Percentiles rank a stretch among this genome's conserved stretches.
Conservation (phyloP, 1,139 yeast genomes). For the Geotrichum restrictum region DNA sequence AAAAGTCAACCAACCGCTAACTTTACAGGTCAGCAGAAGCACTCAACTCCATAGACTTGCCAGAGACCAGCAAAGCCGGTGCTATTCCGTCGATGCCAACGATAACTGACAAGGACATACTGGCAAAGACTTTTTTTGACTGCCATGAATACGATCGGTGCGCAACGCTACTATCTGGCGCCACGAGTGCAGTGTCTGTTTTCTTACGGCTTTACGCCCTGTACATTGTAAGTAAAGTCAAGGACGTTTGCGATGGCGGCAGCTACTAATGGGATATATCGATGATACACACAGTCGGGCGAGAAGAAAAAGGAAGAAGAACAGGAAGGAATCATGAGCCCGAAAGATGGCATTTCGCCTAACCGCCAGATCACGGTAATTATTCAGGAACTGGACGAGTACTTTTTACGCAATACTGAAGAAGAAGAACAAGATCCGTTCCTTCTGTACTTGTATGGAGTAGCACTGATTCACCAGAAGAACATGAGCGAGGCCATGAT, state of each 20-base stretch:
- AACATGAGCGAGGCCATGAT: conserved; percentile 57
- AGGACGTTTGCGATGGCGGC: neutral
- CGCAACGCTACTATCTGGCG: conserved; percentile 52
- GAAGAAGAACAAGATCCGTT: conserved; percentile 51
- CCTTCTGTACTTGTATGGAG: conserved; percentile 59
- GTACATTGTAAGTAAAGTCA: conserved; percentile 43
- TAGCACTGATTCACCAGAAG: conserved; percentile 60
- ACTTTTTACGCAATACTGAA: conserved; percentile 17
- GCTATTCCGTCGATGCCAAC: neutral
- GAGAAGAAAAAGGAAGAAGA: conserved; percentile 73
- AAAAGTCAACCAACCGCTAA: neutral
- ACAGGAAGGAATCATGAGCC: conserved; percentile 58
- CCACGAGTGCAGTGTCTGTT: conserved; percentile 47
- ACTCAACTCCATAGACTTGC: conserved; percentile 38
- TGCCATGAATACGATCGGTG: conserved; percentile 85
- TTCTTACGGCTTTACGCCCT: conserved; percentile 68
- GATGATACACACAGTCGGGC: conserved; percentile 51
- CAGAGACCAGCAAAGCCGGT: conserved; percentile 4
- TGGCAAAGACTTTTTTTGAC: conserved; percentile 74
- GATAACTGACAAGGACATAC: conserved; percentile 33
- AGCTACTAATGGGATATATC: conserved; percentile 3
- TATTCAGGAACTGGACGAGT: conserved; percentile 34
- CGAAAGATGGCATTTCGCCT: conserved; percentile 40
- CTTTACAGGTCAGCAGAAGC: conserved; percentile 59
- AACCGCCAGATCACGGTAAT: conserved; percentile 39